A percentile compares a stretch with the other conserved stretches of the same genome.
phyloP scores from a whole-genome alignment of 1,139 yeast genomes.

The Sugiyamaella xylanicola region DNA sequence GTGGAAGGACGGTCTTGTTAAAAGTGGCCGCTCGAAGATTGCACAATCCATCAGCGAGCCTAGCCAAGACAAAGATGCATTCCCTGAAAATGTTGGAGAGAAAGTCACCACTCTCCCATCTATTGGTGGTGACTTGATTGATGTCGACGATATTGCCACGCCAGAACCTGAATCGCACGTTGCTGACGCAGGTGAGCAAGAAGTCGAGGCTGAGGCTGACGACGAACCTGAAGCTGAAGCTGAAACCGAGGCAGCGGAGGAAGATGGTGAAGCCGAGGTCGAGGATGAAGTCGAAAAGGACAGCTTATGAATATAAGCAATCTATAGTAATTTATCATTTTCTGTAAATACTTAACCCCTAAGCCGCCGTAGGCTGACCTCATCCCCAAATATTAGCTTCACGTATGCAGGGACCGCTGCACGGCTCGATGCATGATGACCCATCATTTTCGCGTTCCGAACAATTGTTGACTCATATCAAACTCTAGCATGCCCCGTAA shows the following conservation, averaged over 20 bases:
- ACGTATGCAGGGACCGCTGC: background rate
- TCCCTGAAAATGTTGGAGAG: constrained; percentile 39
- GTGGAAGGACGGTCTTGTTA: constrained; percentile 66
- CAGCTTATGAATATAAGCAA: background rate
- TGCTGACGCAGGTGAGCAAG: constrained; percentile 22
- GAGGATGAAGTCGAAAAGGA: constrained; percentile 19
- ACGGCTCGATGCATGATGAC: too few relatives aligned
- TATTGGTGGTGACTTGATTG: constrained; percentile 33
- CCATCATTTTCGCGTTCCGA: too few relatives aligned
- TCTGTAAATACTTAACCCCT: background rate
- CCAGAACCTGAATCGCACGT: constrained; percentile 24
- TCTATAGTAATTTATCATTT: constrained; percentile 11
- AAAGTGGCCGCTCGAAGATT: constrained; percentile 56
- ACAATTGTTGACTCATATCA: too few relatives aligned
- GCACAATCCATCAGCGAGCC: constrained; percentile 49
- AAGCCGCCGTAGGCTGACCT: too few relatives aligned
- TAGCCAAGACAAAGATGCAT: constrained; percentile 35
- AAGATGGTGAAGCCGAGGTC: constrained; percentile 17
- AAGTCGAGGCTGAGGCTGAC: constrained; percentile 25
- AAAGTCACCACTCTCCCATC: constrained; percentile 35
- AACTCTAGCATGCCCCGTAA: too few relatives aligned
- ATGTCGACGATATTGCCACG: constrained; percentile 30
- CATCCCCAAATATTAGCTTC: too few relatives aligned
- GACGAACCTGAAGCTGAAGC: constrained; percentile 23
- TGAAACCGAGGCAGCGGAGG: constrained; percentile 19